Base-by-base conservation (phyloP, 345 rosid species). In the Tarenaya hassleriana region DNA sequence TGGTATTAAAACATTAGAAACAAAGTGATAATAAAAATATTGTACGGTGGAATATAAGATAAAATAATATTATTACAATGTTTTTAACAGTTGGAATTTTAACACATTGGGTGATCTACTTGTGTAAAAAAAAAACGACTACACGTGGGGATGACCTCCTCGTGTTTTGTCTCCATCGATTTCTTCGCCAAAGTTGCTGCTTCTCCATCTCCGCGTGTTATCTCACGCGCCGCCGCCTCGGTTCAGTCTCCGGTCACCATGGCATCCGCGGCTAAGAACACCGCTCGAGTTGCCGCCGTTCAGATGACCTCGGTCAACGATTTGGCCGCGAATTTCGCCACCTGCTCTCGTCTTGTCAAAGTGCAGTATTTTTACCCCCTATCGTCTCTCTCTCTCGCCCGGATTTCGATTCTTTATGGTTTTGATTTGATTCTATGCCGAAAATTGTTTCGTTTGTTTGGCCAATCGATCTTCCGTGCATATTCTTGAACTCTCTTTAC, bases 261-360 rank as follows among this genome's bases (percentile, higher is more conserved):
- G 70, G 64, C 69, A 11, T 32, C 62, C 24, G 77, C 81, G 77
- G 73, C 88, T 10, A 47, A 73, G 48, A 70, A 62, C 51, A 69
- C 77, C 0, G 84, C 81, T 70, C 86, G 95, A 49, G 83, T 91
- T 41, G 98, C 96, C 47, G 92, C 90, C n/a, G 90, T 76, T 56
- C 98, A 87, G 80, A 91, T 91, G 95, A 87, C 98, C 27, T 87
- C 98, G 18, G 47, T 82, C 73, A 82, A 79, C 75, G 96, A 91
- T 56, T 61, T 87, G 47, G 80, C 89, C 48, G 29, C 84, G 67
- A 91, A 91, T 56, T 79, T 82, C 69, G 73, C 86, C 54, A 81
- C 96, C 52, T 91, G 98, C 75, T 73, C 95, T 54, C 86, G 86
- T 70, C 95, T 91, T 37, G 88, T 73, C 46, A 84, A 84, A 63